These are phyloP conservation scores for Globisporangium nagaii DNA, from an alignment of 352 stramenopile genomes.

Conservation along the genomic window DNA sequence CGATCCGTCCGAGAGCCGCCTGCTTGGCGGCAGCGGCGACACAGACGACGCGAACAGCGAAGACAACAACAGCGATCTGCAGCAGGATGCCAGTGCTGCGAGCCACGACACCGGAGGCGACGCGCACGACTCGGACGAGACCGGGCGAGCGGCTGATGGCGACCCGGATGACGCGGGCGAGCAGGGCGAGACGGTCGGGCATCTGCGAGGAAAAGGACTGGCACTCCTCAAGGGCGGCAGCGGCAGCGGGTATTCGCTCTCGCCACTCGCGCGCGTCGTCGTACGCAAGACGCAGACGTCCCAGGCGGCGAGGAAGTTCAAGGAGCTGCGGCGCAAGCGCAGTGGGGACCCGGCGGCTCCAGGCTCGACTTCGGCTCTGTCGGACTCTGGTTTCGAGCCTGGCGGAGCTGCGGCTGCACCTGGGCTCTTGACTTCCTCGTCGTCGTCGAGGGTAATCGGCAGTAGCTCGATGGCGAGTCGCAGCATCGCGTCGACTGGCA, in stretches of 20 bases:
- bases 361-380: too few relatives aligned
- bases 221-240: slow-evolving; percentile 13
- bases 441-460: too few relatives aligned
- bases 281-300: slow-evolving; percentile 34
- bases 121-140: not conserved
- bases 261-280: slow-evolving; percentile 37
- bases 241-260: slow-evolving; percentile 17
- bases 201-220: slow-evolving; percentile 14
- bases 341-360: not conserved
- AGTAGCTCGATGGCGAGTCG: not conserved
- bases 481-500: slow-evolving; percentile 1
- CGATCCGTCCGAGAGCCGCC: slow-evolving; percentile 27
- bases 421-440: too few relatives aligned
- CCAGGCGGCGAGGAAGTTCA: slow-evolving; percentile 43
- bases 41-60: not conserved
- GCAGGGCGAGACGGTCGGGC: slow-evolving; percentile 8
- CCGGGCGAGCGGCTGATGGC: not conserved
- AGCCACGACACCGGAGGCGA: not conserved
- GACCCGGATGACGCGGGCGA: slow-evolving; percentile 8
- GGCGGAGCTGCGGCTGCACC: too few relatives aligned
- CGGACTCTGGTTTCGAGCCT: too few relatives aligned
- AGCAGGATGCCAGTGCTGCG: not conserved
- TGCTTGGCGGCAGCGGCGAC: slow-evolving; percentile 11
- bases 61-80: not conserved
- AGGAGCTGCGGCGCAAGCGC: slow-evolving; percentile 22